Evolutionary conservation across 2,329 filamentous ascomycete genomes (phyloP).

Genomic region (Penicillium sp.): DNA sequence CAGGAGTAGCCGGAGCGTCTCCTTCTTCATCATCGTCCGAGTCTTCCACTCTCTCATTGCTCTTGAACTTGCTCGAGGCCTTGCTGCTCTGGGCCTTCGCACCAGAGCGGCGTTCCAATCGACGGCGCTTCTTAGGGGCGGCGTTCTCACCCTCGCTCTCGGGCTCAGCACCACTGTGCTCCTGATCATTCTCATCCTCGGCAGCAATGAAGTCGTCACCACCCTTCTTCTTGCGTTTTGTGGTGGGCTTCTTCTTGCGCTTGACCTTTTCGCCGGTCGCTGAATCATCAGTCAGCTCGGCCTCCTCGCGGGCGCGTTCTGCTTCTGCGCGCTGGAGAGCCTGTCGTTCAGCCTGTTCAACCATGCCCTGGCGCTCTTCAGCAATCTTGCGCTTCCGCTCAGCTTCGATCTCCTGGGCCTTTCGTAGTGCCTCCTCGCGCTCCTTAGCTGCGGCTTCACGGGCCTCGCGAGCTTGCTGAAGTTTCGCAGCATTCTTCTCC

Average conservation of each 20-base stretch:
- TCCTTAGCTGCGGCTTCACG: slow-evolving; percentile 77
- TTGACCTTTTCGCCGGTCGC: slow-evolving; percentile 82
- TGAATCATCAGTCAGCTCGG: slow-evolving; percentile 77
- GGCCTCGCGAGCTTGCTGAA: slow-evolving; percentile 75
- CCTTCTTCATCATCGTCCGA: slow-evolving; percentile 56
- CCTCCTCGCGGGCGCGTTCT: slow-evolving; percentile 67
- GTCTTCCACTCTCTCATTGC: slow-evolving; percentile 77
- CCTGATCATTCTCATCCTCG: slow-evolving; percentile 47
- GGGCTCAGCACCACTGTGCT: slow-evolving; percentile 30
- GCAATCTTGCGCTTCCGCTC: slow-evolving; percentile 78
- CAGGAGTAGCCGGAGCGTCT: slow-evolving; percentile 35
- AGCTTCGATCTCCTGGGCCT: slow-evolving; percentile 66
- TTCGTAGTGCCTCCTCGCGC: slow-evolving; percentile 74
- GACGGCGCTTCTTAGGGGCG: slow-evolving; percentile 60
- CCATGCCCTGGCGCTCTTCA: slow-evolving; percentile 81
- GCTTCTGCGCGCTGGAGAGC: slow-evolving; percentile 72
- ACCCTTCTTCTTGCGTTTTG: slow-evolving; percentile 63
- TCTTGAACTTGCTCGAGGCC: slow-evolving; percentile 71
- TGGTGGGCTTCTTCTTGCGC: slow-evolving; percentile 63
- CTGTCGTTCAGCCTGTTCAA: slow-evolving; percentile 71
- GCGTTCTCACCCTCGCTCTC: slow-evolving; percentile 37
- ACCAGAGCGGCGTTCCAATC: slow-evolving; percentile 55
- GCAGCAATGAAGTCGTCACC: slow-evolving; percentile 35
- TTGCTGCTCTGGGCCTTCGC: slow-evolving; percentile 33
- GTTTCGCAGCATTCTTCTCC: slow-evolving; percentile 84